phyloP scores from a whole-genome alignment of 2,329 filamentous ascomycete species.

The Aspergillus hiratsukae region DNA sequence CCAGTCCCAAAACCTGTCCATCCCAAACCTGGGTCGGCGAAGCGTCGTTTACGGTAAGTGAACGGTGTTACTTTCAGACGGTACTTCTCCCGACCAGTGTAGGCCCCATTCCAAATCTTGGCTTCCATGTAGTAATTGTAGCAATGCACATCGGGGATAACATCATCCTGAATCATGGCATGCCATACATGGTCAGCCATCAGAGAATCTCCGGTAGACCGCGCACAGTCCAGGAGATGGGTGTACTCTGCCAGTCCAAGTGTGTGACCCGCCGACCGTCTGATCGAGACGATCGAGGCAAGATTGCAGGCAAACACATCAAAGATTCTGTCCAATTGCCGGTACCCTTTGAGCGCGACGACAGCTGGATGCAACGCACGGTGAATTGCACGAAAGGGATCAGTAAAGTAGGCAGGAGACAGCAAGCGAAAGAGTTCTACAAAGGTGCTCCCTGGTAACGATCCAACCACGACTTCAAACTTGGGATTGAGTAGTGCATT shows the following conservation, averaged over 20 bases:
- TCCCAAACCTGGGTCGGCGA: slow-evolving; percentile 11
- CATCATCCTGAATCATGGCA: slow-evolving; percentile 34
- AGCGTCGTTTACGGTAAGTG: slow-evolving; percentile 27
- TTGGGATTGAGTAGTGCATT: slow-evolving; percentile 29
- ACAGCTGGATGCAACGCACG: slow-evolving; percentile 48
- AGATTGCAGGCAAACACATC: slow-evolving; percentile 38
- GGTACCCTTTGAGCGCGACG: slow-evolving; percentile 40
- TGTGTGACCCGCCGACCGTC: slow-evolving; percentile 31
- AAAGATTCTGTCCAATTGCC: slow-evolving; percentile 35
- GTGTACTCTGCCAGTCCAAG: slow-evolving; percentile 48
- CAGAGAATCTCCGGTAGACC: slow-evolving; percentile 42
- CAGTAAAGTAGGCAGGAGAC: slow-evolving; percentile 53
- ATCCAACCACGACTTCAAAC: slow-evolving; percentile 25
- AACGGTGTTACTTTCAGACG: slow-evolving; percentile 31
- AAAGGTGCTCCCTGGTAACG: slow-evolving; percentile 54
- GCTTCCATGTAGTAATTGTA: slow-evolving; percentile 54
- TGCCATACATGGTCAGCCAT: slow-evolving; percentile 47
- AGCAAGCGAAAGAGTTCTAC: slow-evolving; percentile 60
- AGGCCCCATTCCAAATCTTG: slow-evolving; percentile 43
- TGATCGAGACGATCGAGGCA: slow-evolving; percentile 33
- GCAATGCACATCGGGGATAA: slow-evolving; percentile 46
- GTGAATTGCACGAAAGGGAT: slow-evolving; percentile 45
- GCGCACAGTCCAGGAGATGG: slow-evolving; percentile 50
- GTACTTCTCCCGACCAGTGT: slow-evolving; percentile 39
- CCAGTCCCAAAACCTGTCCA: slow-evolving; percentile 31